Percentiles rank a stretch among this genome's conserved stretches.
phyloP scores from a whole-genome alignment of 768 basidiomycete genomes.

The Macrolepiota fuliginosa region DNA sequence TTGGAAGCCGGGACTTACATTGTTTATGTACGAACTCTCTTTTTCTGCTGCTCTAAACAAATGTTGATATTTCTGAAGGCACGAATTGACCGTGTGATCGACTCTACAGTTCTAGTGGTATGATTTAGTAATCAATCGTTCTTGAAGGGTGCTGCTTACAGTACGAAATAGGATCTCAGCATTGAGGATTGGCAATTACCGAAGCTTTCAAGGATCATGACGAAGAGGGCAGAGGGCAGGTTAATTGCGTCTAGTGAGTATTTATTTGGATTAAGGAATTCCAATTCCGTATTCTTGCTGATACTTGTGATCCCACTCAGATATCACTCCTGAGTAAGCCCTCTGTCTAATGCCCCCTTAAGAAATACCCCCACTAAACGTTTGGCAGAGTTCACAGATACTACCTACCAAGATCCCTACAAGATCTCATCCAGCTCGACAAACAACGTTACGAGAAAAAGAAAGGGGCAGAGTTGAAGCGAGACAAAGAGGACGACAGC shows the following conservation, averaged over 20 bases:
- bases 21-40: constrained; percentile 32
- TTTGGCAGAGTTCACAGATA: constrained; percentile 21
- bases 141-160: neutral
- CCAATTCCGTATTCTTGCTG: neutral
- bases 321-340: neutral
- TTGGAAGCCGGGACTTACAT: constrained; percentile 42
- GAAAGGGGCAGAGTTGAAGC: constrained; percentile 20
- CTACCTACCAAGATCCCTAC: constrained; percentile 31
- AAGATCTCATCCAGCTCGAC: constrained; percentile 33
- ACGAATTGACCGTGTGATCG: constrained; percentile 26
- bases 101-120: neutral
- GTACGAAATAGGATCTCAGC: constrained; percentile 15
- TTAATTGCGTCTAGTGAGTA: constrained; percentile 44
- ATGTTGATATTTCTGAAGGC: constrained; percentile 21
- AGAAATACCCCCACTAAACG: neutral
- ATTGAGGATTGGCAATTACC: constrained; percentile 33
- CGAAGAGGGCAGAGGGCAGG: constrained; percentile 42
- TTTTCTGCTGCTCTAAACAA: neutral
- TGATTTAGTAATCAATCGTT: neutral
- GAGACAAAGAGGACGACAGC: constrained; percentile 10
- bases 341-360: constrained; percentile 11
- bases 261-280: neutral
- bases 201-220: constrained; percentile 39
- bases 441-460: constrained; percentile 22
- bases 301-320: constrained; percentile 18